phyloP scores from a whole-genome alignment of 2,329 filamentous ascomycete species.

The Claviceps purpurea region DNA sequence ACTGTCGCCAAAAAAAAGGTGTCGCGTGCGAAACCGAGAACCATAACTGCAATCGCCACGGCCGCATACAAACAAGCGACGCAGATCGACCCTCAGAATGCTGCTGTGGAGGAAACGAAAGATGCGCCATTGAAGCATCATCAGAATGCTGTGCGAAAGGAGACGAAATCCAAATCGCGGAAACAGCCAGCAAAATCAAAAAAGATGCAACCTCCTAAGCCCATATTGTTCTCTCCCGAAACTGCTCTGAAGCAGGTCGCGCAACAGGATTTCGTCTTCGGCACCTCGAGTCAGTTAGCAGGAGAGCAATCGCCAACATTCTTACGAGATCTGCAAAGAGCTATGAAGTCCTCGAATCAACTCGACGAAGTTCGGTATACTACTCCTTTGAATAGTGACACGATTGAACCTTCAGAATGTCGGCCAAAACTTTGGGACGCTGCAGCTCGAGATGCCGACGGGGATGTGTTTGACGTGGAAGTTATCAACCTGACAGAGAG shows the following conservation, averaged over 20 bases:
- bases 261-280: conserved; percentile 68
- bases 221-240: conserved; percentile 51
- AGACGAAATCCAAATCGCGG: conserved; percentile 20
- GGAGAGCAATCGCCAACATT: conserved; percentile 57
- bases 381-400: conserved; percentile 26
- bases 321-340: conserved; percentile 47
- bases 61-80: conserved; percentile 43
- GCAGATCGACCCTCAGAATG: conserved; percentile 17
- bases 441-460: conserved; percentile 51
- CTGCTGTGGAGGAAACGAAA: not conserved
- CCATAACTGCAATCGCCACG: conserved; percentile 66
- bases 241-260: conserved; percentile 53
- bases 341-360: conserved; percentile 44
- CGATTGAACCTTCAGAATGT: conserved; percentile 18
- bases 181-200: conserved; percentile 18
- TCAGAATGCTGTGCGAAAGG: conserved; percentile 11
- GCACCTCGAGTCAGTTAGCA: conserved; percentile 72
- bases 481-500: conserved; percentile 42
- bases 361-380: conserved; percentile 26
- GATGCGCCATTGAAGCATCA: conserved; percentile 1
- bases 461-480: conserved; percentile 49
- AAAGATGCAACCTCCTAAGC: conserved; percentile 24
- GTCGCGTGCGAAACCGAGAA: conserved; percentile 56
- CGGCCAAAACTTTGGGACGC: conserved; percentile 52
- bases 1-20: conserved; percentile 35